phyloP scores from a whole-genome alignment of 169 alveolate species.

The Eimeria praecox region DNA sequence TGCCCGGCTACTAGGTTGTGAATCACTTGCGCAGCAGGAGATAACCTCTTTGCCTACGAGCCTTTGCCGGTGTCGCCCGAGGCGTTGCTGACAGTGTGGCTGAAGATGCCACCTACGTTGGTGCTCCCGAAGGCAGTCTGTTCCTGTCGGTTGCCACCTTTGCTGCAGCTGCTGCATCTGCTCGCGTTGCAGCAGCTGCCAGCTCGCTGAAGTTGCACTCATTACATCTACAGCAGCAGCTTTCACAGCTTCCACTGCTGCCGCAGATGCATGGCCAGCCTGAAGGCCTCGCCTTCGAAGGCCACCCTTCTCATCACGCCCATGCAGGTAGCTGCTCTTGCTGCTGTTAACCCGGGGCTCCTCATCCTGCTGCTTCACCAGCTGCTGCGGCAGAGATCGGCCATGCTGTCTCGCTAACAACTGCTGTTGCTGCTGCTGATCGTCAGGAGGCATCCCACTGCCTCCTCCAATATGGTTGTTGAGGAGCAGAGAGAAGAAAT shows the following conservation, averaged over 20 bases:
- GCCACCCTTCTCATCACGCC: not conserved
- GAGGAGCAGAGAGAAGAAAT: slow-evolving; percentile 62
- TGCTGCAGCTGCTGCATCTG: not conserved
- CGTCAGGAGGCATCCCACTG: slow-evolving; percentile 60
- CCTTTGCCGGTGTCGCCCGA: slow-evolving; percentile 41
- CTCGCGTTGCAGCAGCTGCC: slow-evolving; percentile 37
- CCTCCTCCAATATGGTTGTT: slow-evolving; percentile 75
- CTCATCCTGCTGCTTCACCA: not conserved
- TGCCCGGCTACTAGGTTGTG: not conserved
- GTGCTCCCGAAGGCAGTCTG: not conserved
- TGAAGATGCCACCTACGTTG: not conserved
- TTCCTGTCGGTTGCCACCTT: not conserved
- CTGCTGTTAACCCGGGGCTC: not conserved
- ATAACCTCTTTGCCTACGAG: not conserved
- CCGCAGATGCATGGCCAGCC: not conserved
- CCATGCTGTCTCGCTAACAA: not conserved
- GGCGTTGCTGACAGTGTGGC: not conserved
- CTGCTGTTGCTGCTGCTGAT: not conserved
- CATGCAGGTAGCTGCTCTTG: not conserved
- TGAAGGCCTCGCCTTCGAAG: not conserved
- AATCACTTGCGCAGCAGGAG: not conserved
- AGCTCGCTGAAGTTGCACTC: not conserved
- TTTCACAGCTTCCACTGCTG: not conserved
- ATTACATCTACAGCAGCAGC: slow-evolving; percentile 18
- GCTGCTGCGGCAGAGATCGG: slow-evolving; percentile 25